These are phyloP conservation scores for Leccinum subtestaceum DNA, from an alignment of 768 basidiomycete species.

Conservation along the genomic window DNA sequence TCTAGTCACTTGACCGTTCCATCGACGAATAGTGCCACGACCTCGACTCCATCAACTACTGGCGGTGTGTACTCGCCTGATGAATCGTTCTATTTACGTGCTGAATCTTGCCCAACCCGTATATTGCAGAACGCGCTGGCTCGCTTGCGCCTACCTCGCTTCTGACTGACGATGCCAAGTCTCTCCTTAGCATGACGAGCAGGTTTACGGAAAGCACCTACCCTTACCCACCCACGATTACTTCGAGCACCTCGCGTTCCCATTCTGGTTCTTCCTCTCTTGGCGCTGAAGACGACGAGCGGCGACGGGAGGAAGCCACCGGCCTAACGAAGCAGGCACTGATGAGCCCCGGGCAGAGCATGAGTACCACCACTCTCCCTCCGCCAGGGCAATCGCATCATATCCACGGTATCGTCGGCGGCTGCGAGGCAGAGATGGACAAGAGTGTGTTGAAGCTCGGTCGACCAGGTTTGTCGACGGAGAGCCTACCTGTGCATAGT, in stretches of 20 bases:
- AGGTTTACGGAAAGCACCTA: slow-evolving; percentile 28
- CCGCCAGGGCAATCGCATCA: slow-evolving; percentile 3
- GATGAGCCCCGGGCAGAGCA: slow-evolving; percentile 22
- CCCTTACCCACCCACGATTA: slow-evolving; percentile 22
- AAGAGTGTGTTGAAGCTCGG: slow-evolving; percentile 74
- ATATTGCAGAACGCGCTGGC: slow-evolving; percentile 15
- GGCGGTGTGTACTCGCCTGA: slow-evolving; percentile 23
- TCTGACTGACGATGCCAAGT: slow-evolving; percentile 26
- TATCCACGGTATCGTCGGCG: slow-evolving; percentile 1
- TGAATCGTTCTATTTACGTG: not conserved
- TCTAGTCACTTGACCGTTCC: slow-evolving; percentile 6
- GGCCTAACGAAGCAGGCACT: slow-evolving; percentile 19
- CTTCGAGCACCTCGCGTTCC: slow-evolving; percentile 17
- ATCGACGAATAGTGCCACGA: not conserved
- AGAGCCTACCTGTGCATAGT: slow-evolving; percentile 47
- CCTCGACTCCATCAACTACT: slow-evolving; percentile 6
- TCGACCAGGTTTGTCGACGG: slow-evolving; percentile 74
- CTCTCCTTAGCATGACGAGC: slow-evolving; percentile 29
- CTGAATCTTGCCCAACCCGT: slow-evolving; percentile 11
- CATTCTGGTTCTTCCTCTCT: slow-evolving; percentile 22
- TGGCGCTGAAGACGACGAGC: slow-evolving; percentile 22
- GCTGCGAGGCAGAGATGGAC: slow-evolving; percentile 48
- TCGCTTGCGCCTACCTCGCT: slow-evolving; percentile 18
- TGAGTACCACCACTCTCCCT: slow-evolving; percentile 37
- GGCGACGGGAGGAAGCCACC: slow-evolving; percentile 23